These are phyloP conservation scores for Starmerella davenportii DNA, from an alignment of 805 yeast species.

Conservation along the genomic window DNA sequence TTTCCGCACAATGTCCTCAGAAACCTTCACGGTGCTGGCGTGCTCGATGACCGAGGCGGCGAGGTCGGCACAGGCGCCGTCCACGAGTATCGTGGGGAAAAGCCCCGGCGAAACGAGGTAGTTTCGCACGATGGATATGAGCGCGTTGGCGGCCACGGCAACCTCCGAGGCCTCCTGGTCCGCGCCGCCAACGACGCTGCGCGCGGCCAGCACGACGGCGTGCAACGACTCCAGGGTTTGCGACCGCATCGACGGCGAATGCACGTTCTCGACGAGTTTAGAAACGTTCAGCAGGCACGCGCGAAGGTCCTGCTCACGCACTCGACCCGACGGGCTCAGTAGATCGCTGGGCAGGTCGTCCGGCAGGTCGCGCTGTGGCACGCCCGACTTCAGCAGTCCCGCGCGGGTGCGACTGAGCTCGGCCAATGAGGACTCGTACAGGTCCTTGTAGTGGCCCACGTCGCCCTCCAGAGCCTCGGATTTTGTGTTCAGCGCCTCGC, in stretches of 20 bases:
- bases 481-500: conserved; percentile 15
- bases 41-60: conserved; percentile 36
- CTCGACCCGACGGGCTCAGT: conserved; percentile 16
- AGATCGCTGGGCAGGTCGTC: conserved; percentile 1
- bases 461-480: conserved; percentile 21
- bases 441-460: conserved; percentile 23
- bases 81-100: conserved; percentile 51
- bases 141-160: conserved; percentile 52
- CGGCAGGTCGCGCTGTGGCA: conserved; percentile 6
- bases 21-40: conserved; percentile 4
- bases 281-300: conserved; percentile 22
- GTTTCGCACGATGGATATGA: conserved; percentile 61
- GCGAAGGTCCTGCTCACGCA: conserved; percentile 17
- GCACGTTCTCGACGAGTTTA: conserved; percentile 21
- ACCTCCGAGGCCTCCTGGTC: conserved; percentile 21
- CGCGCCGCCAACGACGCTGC: conserved; percentile 12
- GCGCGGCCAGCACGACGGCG: conserved; percentile 21
- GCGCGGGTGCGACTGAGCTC: conserved; percentile 17
- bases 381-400: conserved; percentile 9
- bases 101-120: conserved; percentile 44
- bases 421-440: conserved; percentile 19
- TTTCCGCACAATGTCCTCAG: neutral
- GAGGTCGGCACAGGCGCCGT: conserved; percentile 60
- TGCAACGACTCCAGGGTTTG: conserved; percentile 21
- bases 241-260: conserved; percentile 9